phyloP scores from a whole-genome alignment of 306 rosid genomes.

The Vicia sativa region DNA sequence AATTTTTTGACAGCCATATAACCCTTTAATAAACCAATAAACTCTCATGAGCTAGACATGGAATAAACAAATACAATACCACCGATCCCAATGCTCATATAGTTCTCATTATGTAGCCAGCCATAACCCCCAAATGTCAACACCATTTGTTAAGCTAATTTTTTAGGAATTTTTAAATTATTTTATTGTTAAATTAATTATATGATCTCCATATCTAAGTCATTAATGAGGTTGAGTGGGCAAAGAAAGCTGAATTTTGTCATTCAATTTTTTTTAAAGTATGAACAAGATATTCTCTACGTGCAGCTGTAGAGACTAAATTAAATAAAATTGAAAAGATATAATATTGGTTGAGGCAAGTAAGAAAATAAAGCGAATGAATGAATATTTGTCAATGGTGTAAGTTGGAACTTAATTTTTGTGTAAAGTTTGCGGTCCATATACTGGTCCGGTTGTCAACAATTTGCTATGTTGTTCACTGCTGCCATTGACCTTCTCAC shows the following conservation, averaged over 20 bases:
- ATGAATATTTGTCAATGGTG: slow-evolving; percentile 34
- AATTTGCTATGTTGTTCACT: slow-evolving; percentile 38
- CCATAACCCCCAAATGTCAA: slow-evolving; percentile 52
- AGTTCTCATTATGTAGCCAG: slow-evolving; percentile 46
- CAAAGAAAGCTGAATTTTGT: slow-evolving; percentile 36
- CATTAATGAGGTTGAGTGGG: slow-evolving; percentile 32
- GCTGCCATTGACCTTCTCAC: slow-evolving; percentile 45
- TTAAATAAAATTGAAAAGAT: slow-evolving; percentile 25
- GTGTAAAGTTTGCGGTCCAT: slow-evolving; percentile 49
- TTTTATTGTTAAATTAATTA: slow-evolving; percentile 22
- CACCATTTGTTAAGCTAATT: slow-evolving; percentile 47
- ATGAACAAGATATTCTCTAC: no score
- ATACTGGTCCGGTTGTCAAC: slow-evolving; percentile 36
- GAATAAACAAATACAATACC: slow-evolving; percentile 34
- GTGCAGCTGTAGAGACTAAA: no score
- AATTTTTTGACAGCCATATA: not conserved
- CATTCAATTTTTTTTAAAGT: no score
- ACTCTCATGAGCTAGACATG: slow-evolving; percentile 38
- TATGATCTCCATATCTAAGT: slow-evolving; percentile 38
- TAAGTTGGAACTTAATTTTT: slow-evolving; percentile 9
- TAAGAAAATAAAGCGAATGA: not conserved
- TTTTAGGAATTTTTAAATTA: not conserved
- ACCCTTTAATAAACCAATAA: slow-evolving; percentile 33
- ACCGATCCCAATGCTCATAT: slow-evolving; percentile 40
- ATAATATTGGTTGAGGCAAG: not conserved